Evolutionary conservation across 106 monocot genomes (phyloP).

Genomic region (Dioscorea zingiberensis): DNA sequence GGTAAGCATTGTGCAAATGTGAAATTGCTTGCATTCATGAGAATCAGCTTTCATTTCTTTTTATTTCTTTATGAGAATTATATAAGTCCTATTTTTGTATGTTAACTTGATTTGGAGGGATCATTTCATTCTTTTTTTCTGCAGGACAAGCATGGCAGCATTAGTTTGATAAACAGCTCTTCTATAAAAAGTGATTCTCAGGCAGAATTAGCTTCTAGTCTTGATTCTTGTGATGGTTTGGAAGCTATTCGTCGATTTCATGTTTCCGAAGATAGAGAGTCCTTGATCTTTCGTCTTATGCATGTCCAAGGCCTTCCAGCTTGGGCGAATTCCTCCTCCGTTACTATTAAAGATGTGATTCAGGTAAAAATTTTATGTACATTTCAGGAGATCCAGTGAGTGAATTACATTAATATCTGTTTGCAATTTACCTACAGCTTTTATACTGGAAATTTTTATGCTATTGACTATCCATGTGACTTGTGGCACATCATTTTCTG

Average conservation of each 20-base stretch:
- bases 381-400: background rate
- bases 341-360: slow-evolving; percentile 83
- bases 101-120: background rate
- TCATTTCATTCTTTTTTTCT: slow-evolving; percentile 10
- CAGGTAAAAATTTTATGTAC: slow-evolving; percentile 35
- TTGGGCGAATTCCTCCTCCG: slow-evolving; percentile 74
- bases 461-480: too few species aligned
- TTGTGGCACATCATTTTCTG: too few species aligned
- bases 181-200: slow-evolving; percentile 6
- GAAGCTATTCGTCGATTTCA: slow-evolving; percentile 39
- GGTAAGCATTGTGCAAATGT: too few species aligned
- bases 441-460: too few species aligned
- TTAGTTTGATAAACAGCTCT: slow-evolving; percentile 1
- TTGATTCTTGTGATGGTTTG: slow-evolving; percentile 23
- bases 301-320: slow-evolving; percentile 76
- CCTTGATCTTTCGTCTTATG: slow-evolving; percentile 63
- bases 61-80: too few species aligned
- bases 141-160: slow-evolving; percentile 12
- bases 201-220: background rate
- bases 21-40: too few species aligned
- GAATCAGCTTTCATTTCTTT: too few species aligned
- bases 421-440: too few species aligned
- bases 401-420: background rate
- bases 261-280: slow-evolving; percentile 28
- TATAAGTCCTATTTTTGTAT: too few species aligned